Conservation (phyloP, 2,329 filamentous ascomycete genomes). For the Epicoccum nigrum region DNA sequence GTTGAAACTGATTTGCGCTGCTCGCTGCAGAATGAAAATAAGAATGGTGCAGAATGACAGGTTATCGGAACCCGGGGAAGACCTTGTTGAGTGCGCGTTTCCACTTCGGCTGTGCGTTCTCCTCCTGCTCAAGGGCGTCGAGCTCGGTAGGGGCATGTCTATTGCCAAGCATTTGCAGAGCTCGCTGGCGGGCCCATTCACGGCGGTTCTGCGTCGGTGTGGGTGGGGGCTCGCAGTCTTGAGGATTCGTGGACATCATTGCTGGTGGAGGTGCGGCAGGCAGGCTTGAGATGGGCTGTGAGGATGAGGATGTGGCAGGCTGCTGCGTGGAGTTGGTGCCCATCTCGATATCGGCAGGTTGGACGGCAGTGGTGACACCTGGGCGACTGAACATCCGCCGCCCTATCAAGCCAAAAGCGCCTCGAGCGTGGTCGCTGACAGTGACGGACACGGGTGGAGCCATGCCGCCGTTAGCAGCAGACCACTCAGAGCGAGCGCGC, state of each 20-base stretch:
- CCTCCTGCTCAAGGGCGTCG: conserved; percentile 9
- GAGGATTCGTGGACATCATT: neutral
- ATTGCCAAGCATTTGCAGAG: conserved; percentile 52
- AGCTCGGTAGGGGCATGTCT: conserved; percentile 21
- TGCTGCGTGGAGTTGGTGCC: neutral
- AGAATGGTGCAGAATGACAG: too few relatives aligned
- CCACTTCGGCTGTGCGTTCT: conserved; percentile 36
- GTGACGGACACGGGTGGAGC: neutral
- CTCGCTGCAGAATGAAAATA: too few relatives aligned
- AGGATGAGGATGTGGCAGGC: neutral
- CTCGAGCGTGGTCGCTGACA: neutral
- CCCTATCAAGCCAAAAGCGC: conserved; percentile 32
- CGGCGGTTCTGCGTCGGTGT: conserved; percentile 38
- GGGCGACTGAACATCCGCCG: conserved; percentile 44
- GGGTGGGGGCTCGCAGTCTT: neutral
- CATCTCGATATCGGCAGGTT: conserved; percentile 43
- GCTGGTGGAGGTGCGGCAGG: neutral
- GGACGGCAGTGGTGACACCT: conserved; percentile 21
- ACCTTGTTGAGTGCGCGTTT: conserved; percentile 39
- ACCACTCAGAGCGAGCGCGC: conserved; percentile 53
- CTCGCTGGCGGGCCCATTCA: conserved; percentile 55
- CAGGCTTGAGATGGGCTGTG: neutral
- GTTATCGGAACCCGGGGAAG: conserved; percentile 42
- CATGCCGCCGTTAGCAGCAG: conserved; percentile 3
- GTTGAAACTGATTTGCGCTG: neutral